Percentiles rank a stretch among this genome's conserved stretches.
Conservation (phyloP, 805 yeast species). For the Debaryomyces hansenii region DNA sequence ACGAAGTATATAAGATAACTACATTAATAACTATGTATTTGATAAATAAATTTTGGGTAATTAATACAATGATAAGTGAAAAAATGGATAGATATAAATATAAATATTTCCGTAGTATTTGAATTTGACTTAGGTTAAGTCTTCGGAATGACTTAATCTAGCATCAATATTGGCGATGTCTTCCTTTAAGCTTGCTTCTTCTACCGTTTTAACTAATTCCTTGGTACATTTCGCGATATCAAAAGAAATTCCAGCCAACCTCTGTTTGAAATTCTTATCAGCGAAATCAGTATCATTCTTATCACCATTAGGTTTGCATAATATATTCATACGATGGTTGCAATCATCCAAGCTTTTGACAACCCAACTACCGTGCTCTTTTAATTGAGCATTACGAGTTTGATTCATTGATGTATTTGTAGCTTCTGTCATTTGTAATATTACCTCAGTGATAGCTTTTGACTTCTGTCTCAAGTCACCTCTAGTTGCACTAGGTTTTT, state of each 20-base stretch:
- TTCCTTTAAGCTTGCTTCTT: slow-evolving; percentile 85
- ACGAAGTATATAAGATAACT: slow-evolving; percentile 30
- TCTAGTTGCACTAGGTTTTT: slow-evolving; percentile 72
- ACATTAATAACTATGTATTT: too few species aligned
- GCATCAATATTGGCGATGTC: slow-evolving; percentile 83
- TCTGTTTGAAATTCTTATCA: slow-evolving; percentile 85
- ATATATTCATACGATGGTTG: slow-evolving; percentile 72
- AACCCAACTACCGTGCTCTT: slow-evolving; percentile 91
- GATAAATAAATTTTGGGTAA: too few species aligned
- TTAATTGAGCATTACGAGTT: slow-evolving; percentile 78
- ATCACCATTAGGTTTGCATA: slow-evolving; percentile 51
- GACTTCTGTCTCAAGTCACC: slow-evolving; percentile 75
- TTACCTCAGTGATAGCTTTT: slow-evolving; percentile 72
- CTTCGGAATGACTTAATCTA: slow-evolving; percentile 44
- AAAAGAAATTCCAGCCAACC: slow-evolving; percentile 93
- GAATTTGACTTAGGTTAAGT: slow-evolving; percentile 16
- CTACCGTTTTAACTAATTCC: slow-evolving; percentile 93
- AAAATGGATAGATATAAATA: too few species aligned
- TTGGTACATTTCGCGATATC: slow-evolving; percentile 96
- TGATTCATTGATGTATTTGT: slow-evolving; percentile 86
- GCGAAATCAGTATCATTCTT: slow-evolving; percentile 64
- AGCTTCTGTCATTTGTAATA: slow-evolving; percentile 85
- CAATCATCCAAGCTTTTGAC: slow-evolving; percentile 85
- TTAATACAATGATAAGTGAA: not conserved
- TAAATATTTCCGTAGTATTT: too few species aligned